Evolutionary conservation across 2,329 filamentous ascomycete genomes (phyloP).

Genomic region (Xylariaceae sp.): DNA sequence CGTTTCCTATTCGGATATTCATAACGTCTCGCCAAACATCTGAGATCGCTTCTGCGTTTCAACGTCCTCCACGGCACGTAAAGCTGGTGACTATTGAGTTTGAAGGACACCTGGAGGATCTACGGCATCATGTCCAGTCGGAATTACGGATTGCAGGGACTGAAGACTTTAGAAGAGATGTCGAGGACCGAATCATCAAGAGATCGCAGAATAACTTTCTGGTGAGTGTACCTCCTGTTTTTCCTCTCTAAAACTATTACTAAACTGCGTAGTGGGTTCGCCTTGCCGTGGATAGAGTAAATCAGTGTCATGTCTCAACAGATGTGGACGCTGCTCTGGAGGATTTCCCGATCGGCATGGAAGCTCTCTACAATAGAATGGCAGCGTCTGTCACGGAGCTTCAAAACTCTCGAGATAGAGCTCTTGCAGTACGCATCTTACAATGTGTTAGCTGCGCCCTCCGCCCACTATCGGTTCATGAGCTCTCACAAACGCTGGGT

Average conservation of each 20-base stretch:
- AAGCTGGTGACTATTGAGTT: conserved; percentile 4
- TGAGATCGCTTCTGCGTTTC: conserved; percentile 18
- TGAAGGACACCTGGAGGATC: conserved; percentile 18
- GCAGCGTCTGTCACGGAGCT: conserved; percentile 20
- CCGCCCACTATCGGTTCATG: conserved; percentile 20
- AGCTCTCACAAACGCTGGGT: conserved; percentile 23
- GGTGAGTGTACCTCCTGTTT: conserved; percentile 2
- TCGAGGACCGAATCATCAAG: background rate
- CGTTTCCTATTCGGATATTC: conserved; percentile 28
- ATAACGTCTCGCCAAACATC: conserved; percentile 27
- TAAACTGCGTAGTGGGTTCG: conserved; percentile 9
- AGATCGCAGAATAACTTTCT: conserved; percentile 6
- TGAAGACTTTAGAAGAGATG: background rate
- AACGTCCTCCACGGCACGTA: conserved; percentile 9
- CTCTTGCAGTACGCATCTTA: conserved; percentile 22
- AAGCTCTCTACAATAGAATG: conserved; percentile 32
- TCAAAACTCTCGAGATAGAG: conserved; percentile 13
- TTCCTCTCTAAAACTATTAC: background rate
- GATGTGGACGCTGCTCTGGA: conserved; percentile 12
- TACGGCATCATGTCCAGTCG: conserved; percentile 7
- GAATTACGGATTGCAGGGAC: background rate
- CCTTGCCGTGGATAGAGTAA: conserved; percentile 9
- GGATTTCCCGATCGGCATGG: conserved; percentile 16
- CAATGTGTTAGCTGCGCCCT: conserved; percentile 23
- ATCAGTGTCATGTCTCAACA: conserved; percentile 9